These are phyloP conservation scores for Pelagomonas calceolata DNA, from an alignment of 108 stramenopile species.

Conservation along the genomic window DNA sequence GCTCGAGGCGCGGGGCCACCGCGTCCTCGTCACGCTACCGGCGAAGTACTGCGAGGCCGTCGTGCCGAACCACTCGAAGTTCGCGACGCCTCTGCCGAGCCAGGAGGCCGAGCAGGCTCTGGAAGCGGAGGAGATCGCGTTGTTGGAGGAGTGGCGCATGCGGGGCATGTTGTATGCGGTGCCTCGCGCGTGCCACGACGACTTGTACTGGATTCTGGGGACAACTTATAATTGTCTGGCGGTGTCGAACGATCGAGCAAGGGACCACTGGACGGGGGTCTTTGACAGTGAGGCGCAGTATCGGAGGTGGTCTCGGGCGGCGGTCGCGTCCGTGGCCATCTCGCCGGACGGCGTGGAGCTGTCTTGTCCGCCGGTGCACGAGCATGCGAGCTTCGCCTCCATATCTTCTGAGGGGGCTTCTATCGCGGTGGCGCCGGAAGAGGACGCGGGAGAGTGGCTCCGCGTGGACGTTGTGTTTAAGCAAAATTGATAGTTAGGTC, in stretches of 20 bases:
- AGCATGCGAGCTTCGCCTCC: no score
- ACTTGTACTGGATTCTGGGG: slow-evolving; percentile 32
- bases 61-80: slow-evolving; percentile 14
- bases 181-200: slow-evolving; percentile 23
- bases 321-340: no score
- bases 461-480: no score
- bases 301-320: no score
- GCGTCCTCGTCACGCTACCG: slow-evolving; percentile 21
- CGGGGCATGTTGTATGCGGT: slow-evolving; percentile 16
- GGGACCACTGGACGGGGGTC: not conserved
- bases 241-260: not conserved
- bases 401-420: no score
- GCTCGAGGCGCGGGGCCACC: slow-evolving; percentile 18
- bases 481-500: no score
- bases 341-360: no score
- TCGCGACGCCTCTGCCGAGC: not conserved
- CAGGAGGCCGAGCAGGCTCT: no score
- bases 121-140: not conserved
- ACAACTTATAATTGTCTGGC: slow-evolving; percentile 2
- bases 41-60: slow-evolving; percentile 19
- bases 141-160: not conserved
- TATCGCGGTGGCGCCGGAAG: no score
- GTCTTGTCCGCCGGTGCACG: no score
- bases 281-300: not conserved
- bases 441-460: no score